Conservation (phyloP, 2,329 filamentous ascomycete species). For the Penicillium fuscoglaucum region DNA sequence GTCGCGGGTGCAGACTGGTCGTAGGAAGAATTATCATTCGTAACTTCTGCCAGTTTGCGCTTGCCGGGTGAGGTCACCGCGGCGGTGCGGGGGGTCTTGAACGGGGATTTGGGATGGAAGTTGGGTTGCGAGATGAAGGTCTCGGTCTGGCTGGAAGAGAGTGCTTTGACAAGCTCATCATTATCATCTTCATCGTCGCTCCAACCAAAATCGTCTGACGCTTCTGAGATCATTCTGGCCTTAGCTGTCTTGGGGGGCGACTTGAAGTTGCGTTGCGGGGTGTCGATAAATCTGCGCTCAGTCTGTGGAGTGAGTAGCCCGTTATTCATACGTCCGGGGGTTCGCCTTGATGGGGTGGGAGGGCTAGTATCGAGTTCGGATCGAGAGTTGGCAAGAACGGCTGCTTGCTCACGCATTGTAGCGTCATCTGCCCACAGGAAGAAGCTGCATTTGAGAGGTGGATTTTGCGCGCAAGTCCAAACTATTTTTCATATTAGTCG, state of each 20-base stretch:
- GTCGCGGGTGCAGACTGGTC: constrained; percentile 9
- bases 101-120: constrained; percentile 37
- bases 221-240: constrained; percentile 34
- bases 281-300: constrained; percentile 21
- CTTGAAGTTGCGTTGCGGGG: constrained; percentile 15
- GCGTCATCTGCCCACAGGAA: constrained; percentile 64
- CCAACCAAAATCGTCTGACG: constrained; percentile 42
- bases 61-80: constrained; percentile 40
- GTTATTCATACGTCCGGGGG: neutral
- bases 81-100: constrained; percentile 39
- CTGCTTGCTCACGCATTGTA: constrained; percentile 52
- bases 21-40: constrained; percentile 3
- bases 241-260: constrained; percentile 30
- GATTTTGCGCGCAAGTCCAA: constrained; percentile 58
- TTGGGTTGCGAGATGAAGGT: constrained; percentile 30
- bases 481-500: constrained; percentile 36
- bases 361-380: constrained; percentile 42
- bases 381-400: constrained; percentile 51
- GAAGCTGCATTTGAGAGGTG: constrained; percentile 55
- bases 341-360: constrained; percentile 16
- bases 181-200: constrained; percentile 39
- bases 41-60: constrained; percentile 33
- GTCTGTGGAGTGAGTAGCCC: constrained; percentile 41
- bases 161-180: constrained; percentile 21
- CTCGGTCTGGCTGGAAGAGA: constrained; percentile 15